These are phyloP conservation scores for Rosa chinensis DNA, from an alignment of 306 rosid genomes.

Conservation along the genomic window DNA sequence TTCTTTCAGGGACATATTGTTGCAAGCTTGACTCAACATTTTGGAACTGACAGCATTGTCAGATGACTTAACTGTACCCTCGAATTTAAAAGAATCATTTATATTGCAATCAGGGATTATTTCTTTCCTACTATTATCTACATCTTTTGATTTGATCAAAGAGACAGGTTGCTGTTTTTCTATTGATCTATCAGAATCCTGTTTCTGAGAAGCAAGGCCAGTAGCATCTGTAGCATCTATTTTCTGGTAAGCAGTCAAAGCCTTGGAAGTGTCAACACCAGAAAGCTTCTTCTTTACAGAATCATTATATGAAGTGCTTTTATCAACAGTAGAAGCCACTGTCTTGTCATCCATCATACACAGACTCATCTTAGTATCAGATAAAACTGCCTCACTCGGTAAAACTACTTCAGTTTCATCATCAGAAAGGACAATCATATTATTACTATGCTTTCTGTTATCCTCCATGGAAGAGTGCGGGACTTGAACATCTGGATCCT, in stretches of 20 bases:
- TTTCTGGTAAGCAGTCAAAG: constrained; percentile 33
- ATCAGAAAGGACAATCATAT: constrained; percentile 72
- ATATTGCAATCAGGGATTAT: constrained; percentile 30
- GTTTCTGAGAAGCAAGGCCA: constrained; percentile 39
- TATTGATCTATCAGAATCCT: constrained; percentile 32
- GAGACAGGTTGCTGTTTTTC: constrained; percentile 35
- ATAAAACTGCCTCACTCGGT: constrained; percentile 31
- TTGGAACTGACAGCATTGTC: constrained; percentile 39
- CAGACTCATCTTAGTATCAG: constrained; percentile 38
- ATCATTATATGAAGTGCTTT: constrained; percentile 36
- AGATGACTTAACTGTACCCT: constrained; percentile 33
- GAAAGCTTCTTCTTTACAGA: constrained; percentile 36
- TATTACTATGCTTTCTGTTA: constrained; percentile 30
- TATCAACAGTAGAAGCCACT: constrained; percentile 33
- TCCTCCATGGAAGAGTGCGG: constrained; percentile 32
- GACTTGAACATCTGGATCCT: constrained; percentile 38
- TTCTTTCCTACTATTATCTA: constrained; percentile 42
- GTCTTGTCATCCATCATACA: constrained; percentile 36
- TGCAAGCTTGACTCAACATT: constrained; percentile 35
- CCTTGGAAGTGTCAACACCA: constrained; percentile 33
- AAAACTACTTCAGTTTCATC: constrained; percentile 56
- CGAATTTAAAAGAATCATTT: constrained; percentile 21
- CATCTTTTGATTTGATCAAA: constrained; percentile 36
- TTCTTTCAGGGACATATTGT: constrained; percentile 32
- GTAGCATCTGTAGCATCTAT: constrained; percentile 37